These are phyloP conservation scores for Kuraishia molischiana DNA, from an alignment of 805 yeast genomes.

Conservation along the genomic window DNA sequence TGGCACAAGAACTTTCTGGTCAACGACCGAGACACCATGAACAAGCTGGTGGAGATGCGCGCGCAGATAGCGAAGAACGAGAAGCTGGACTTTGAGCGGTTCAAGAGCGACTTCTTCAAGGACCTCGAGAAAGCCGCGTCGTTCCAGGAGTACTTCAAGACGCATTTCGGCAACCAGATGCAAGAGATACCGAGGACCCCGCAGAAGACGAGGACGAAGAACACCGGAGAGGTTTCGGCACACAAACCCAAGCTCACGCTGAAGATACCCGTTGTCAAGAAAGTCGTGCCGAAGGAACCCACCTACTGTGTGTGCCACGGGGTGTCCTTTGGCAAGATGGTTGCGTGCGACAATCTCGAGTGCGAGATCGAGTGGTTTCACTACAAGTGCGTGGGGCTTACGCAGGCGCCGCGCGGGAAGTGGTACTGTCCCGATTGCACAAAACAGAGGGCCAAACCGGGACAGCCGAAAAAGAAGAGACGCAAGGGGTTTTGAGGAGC, in stretches of 20 bases:
- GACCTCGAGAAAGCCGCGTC: not conserved
- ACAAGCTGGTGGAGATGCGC: constrained; percentile 9
- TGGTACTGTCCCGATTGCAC: constrained; percentile 92
- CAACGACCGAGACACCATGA: constrained; percentile 16
- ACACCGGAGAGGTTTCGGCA: not conserved
- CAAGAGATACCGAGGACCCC: not conserved
- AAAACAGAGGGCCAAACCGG: constrained; percentile 7
- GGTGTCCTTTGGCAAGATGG: constrained; percentile 78
- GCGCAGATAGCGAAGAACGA: constrained; percentile 8
- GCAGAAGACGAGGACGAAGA: not conserved
- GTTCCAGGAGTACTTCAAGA: not conserved
- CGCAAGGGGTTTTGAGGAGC: constrained; percentile 5
- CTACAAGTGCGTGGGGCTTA: constrained; percentile 86
- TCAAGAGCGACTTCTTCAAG: constrained; percentile 12
- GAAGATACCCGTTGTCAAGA: not conserved
- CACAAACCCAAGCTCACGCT: not conserved
- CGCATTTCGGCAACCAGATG: not conserved
- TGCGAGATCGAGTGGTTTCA: constrained; percentile 95
- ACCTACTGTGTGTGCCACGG: constrained; percentile 41
- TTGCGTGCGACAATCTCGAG: constrained; percentile 86
- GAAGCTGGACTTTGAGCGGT: constrained; percentile 12
- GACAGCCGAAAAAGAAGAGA: constrained; percentile 9
- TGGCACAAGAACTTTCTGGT: constrained; percentile 13
- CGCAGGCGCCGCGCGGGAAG: constrained; percentile 78
- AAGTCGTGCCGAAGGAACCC: constrained; percentile 9